Evolutionary conservation across 75 land plant species (phyloP).

Genomic region (Pseudotsuga menziesii): DNA sequence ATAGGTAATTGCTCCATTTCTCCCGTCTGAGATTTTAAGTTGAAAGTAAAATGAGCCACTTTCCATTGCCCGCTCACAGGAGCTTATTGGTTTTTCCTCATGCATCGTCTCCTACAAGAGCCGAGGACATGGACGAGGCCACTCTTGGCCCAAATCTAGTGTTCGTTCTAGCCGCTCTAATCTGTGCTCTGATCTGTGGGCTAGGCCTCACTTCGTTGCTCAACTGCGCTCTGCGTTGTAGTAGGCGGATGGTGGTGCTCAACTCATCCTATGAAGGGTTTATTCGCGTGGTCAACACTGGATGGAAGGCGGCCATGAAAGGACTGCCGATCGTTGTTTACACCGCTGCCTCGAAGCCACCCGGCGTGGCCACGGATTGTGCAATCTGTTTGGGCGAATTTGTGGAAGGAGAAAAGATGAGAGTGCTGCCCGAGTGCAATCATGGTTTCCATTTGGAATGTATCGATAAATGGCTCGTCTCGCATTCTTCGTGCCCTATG

Average conservation of each 20-base stretch:
- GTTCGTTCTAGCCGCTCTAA: slow-evolving; percentile 54
- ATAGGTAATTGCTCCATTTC: too few species aligned
- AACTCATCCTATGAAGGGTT: slow-evolving; percentile 15
- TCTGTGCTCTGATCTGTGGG: slow-evolving; percentile 52
- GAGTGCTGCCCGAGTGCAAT: slow-evolving; percentile 59
- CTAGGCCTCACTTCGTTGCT: slow-evolving; percentile 48
- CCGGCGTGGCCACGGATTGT: slow-evolving; percentile 28
- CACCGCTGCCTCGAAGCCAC: background rate
- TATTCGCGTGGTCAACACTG: slow-evolving; percentile 12
- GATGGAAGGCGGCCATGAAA: background rate
- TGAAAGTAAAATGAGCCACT: too few species aligned
- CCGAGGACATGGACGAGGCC: slow-evolving; percentile 11
- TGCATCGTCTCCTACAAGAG: too few species aligned
- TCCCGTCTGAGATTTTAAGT: too few species aligned
- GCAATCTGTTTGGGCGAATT: slow-evolving; percentile 64
- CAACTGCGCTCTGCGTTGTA: slow-evolving; percentile 42
- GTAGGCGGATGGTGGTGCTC: slow-evolving; percentile 10
- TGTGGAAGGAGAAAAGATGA: slow-evolving; percentile 28
- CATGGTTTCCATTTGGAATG: slow-evolving; percentile 68
- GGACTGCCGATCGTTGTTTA: slow-evolving; percentile 28
- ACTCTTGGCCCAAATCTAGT: slow-evolving; percentile 63
- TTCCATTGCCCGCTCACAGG: too few species aligned
- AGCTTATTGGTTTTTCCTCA: too few species aligned
- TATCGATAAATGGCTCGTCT: slow-evolving; percentile 65
- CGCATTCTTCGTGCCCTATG: slow-evolving; percentile 63